phyloP scores from a whole-genome alignment of 805 yeast species.

The Nematodospora valgi region DNA sequence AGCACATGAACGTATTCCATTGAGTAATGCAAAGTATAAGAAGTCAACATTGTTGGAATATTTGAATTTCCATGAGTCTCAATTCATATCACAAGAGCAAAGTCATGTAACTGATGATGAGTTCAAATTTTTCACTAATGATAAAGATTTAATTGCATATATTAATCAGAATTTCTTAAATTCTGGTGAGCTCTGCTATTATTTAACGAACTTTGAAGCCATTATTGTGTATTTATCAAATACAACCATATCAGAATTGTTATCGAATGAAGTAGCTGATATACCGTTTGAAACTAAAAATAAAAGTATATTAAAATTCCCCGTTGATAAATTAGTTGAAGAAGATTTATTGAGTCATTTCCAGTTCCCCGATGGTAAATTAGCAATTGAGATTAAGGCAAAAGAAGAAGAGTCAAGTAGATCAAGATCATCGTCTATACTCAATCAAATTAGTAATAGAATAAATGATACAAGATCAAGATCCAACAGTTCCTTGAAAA shows the following conservation, averaged over 20 bases:
- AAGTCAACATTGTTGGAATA: constrained; percentile 25
- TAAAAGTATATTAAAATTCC: constrained; percentile 15
- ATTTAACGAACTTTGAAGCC: constrained; percentile 43
- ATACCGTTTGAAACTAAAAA: constrained; percentile 7
- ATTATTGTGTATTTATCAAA: constrained; percentile 34
- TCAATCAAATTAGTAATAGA: constrained; percentile 31
- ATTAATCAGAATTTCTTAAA: constrained; percentile 27
- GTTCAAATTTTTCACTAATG: constrained; percentile 25
- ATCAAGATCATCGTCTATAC: constrained; percentile 37
- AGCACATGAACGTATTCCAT: constrained; percentile 10
- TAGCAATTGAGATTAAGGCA: constrained; percentile 15
- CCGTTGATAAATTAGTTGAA: constrained; percentile 30
- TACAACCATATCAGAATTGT: constrained; percentile 30
- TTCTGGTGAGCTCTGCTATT: constrained; percentile 36
- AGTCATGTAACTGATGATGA: constrained; percentile 8
- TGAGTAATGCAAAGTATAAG: constrained; percentile 6
- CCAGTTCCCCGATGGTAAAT: constrained; percentile 25
- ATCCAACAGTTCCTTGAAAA: constrained; percentile 31
- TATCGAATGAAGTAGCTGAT: constrained; percentile 7
- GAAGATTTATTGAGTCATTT: constrained; percentile 22
- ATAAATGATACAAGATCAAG: constrained; percentile 31
- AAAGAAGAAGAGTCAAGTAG: constrained; percentile 14
- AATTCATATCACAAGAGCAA: constrained; percentile 13
- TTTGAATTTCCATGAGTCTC: constrained; percentile 20
- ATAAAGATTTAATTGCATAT: constrained; percentile 26